Base-by-base conservation (phyloP, 257 asterid genomes). In the Eustoma russellianum region DNA sequence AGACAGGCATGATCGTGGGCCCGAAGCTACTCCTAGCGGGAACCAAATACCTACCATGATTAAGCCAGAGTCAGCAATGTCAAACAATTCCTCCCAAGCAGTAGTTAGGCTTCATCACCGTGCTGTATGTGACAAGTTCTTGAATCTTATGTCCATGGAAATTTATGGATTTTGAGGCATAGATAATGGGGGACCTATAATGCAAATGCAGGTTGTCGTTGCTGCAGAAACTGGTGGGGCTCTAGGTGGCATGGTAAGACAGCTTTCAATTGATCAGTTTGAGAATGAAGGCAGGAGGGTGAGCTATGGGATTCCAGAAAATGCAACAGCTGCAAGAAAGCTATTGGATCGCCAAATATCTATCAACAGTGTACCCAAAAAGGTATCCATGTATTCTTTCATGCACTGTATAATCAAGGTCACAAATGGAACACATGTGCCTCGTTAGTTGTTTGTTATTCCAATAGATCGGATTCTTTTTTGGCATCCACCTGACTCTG, bases 201-300 rank as follows among this genome's bases (percentile, higher is more conserved):
- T 67, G 49, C 41, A 45, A 56, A 55, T 74, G 62, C 83, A 92
- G 99, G 99, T 92, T 43, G 97, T 92, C 61, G 85, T 92, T 61
- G 97, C 99, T 71, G 99, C 99, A 33, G 99, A 85, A 78, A 85
- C 96, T 15, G 84, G 97, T 60, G 99, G 99, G 50, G 94, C 97
- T 59, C 79, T 88, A 63, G 99, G 99, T 68, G 99, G 99, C 59
- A 77, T 92, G 89, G 99, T 88, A 50, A 82, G 99, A 73, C 99
- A 92, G 78, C 99, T 92, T 66, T 88, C 98, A 16, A 91, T 91
- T 33, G 98, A 91, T 77, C 98, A 91, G 70, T 91, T 91, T 17
- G 98, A 91, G 79, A 87, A 91, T 62, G 98, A 91, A 72, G 98
- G 98, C 66, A 79, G 98, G 66, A 79, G 98, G 48, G 99, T 92